Percentiles rank a stretch among this genome's conserved stretches.
Evolutionary conservation across 345 rosid genomes (phyloP).

Genomic region (Brassica cretica): DNA sequence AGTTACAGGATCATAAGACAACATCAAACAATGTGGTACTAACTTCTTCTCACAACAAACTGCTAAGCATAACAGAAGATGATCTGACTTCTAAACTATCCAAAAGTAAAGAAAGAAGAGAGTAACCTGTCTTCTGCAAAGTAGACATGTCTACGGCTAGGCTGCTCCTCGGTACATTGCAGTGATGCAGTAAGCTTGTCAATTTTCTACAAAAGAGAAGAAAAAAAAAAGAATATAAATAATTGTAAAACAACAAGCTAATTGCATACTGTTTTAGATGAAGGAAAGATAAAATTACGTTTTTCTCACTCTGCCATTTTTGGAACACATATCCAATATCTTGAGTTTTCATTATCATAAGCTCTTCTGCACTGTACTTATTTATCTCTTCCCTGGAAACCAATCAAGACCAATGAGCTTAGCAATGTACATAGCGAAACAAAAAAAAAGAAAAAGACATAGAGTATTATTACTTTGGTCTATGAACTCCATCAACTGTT

Average conservation of each 20-base stretch:
- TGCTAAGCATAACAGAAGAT: background rate
- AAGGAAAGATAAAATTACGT: slow-evolving; percentile 41
- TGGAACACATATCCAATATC: slow-evolving; percentile 85
- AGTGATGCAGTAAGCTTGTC: slow-evolving; percentile 67
- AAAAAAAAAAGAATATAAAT: background rate
- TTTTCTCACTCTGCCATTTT: slow-evolving; percentile 81
- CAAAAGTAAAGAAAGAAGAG: slow-evolving; percentile 5
- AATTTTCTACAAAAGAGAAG: slow-evolving; percentile 61
- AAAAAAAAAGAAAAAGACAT: background rate
- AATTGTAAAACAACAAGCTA: background rate
- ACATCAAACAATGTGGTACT: background rate
- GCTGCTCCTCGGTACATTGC: slow-evolving; percentile 62
- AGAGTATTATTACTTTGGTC: slow-evolving; percentile 51
- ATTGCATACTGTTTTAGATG: background rate
- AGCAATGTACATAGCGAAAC: slow-evolving; percentile 6
- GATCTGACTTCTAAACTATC: background rate
- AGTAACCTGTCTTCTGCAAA: slow-evolving; percentile 78
- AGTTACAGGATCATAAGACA: background rate
- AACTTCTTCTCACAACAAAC: background rate
- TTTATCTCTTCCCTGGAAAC: slow-evolving; percentile 61
- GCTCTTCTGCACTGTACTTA: slow-evolving; percentile 75
- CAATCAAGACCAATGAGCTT: background rate
- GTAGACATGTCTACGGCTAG: slow-evolving; percentile 58
- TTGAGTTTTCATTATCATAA: slow-evolving; percentile 87
- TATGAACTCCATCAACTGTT: slow-evolving; percentile 64